A percentile compares a stretch with the other conserved stretches of the same genome.
Evolutionary conservation across 148 eudicot species (phyloP).

Genomic region (Nepenthes mirabilis): DNA sequence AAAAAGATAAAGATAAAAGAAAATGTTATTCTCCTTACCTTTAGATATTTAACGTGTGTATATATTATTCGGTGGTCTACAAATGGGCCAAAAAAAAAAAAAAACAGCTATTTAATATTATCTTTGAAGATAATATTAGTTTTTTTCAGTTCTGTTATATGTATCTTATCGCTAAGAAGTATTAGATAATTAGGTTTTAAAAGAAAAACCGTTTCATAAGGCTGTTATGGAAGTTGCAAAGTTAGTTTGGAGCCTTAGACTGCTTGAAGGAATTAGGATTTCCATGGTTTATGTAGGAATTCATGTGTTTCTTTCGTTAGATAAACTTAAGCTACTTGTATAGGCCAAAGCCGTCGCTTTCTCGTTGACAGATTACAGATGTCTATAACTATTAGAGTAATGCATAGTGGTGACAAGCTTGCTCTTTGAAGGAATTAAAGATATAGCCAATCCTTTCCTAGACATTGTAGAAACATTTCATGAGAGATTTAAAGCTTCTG

Average conservation of each 20-base stretch:
- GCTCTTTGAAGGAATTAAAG: constrained; percentile 71
- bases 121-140: too few relatives aligned
- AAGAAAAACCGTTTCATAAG: constrained; percentile 31
- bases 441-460: constrained; percentile 49
- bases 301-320: constrained; percentile 46
- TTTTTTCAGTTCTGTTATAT: background rate
- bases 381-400: constrained; percentile 39
- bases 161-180: constrained; percentile 4
- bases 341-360: constrained; percentile 52
- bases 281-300: constrained; percentile 66
- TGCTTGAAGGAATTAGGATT: constrained; percentile 47
- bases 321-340: constrained; percentile 28
- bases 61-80: too few relatives aligned
- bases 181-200: constrained; percentile 25
- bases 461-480: constrained; percentile 43
- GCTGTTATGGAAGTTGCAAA: constrained; percentile 54
- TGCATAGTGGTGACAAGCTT: constrained; percentile 54
- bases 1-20: too few relatives aligned
- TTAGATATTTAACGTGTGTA: too few relatives aligned
- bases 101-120: too few relatives aligned
- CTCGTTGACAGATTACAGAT: constrained; percentile 34
- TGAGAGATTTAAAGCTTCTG: constrained; percentile 60
- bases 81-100: too few relatives aligned
- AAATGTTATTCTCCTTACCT: too few relatives aligned
- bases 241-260: constrained; percentile 53